Evolutionary conservation across 139 green algal species (phyloP).

Genomic region (Micractinium conductrix): DNA sequence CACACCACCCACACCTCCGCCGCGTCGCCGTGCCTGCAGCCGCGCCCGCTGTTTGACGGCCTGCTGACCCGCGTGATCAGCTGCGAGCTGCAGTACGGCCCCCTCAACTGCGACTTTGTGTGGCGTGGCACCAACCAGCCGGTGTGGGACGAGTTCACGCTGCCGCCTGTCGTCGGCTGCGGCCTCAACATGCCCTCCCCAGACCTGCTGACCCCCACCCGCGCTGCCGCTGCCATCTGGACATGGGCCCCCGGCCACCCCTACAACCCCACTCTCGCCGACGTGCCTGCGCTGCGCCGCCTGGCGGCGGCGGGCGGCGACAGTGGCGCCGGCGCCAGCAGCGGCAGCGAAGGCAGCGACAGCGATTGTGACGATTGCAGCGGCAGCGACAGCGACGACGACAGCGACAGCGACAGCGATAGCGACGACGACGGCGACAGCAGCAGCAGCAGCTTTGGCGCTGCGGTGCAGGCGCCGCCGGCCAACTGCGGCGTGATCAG

Average conservation of each 20-base stretch:
- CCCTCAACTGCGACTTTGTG: conserved; percentile 72
- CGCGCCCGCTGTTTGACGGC: conserved; percentile 35
- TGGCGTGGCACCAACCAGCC: conserved; percentile 51
- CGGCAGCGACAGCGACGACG: too few species aligned
- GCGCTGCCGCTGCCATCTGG: conserved; percentile 64
- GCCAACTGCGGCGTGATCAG: conserved; percentile 47
- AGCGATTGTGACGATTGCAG: not conserved
- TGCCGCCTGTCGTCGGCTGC: conserved; percentile 54
- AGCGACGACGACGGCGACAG: not conserved
- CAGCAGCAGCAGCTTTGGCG: not conserved
- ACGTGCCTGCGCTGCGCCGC: not conserved
- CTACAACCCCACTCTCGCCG: not conserved
- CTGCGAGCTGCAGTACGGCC: conserved; percentile 76
- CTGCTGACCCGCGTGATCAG: conserved; percentile 56
- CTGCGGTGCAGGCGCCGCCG: not conserved
- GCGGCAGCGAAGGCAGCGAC: not conserved
- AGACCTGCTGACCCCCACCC: conserved; percentile 65
- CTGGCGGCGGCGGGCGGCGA: not conserved
- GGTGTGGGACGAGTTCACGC: conserved; percentile 35
- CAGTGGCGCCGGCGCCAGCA: too few species aligned
- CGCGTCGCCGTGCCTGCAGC: not conserved
- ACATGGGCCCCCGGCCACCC: conserved; percentile 67
- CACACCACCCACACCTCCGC: not conserved
- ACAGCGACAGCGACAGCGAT: too few species aligned
- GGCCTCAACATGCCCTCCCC: conserved; percentile 71